A percentile compares a stretch with the other conserved stretches of the same genome.
Evolutionary conservation across 2,329 filamentous ascomycete genomes (phyloP).

Genomic region (Parascedosporium putredinis): DNA sequence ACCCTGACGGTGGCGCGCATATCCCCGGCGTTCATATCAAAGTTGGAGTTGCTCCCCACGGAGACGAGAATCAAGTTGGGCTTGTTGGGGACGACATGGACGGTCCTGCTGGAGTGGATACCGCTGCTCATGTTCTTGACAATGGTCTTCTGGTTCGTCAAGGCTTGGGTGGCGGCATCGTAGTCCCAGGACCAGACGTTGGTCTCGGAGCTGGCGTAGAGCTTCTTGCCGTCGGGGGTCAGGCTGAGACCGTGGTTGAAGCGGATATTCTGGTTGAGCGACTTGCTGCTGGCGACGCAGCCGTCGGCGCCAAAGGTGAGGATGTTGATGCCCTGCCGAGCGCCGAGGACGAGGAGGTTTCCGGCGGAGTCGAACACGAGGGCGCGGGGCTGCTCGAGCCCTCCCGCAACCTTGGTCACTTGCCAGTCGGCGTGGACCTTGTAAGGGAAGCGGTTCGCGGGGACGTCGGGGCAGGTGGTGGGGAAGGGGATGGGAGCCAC

Average conservation of each 20-base stretch:
- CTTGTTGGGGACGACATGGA: conserved; percentile 24
- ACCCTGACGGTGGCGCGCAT: conserved; percentile 30
- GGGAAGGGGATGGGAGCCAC: conserved; percentile 5
- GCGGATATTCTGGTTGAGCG: conserved; percentile 22
- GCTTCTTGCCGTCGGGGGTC: conserved; percentile 26
- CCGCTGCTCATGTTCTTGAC: conserved; percentile 27
- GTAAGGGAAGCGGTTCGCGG: conserved; percentile 3
- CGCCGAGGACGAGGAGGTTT: conserved; percentile 27
- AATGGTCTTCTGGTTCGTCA: conserved; percentile 29
- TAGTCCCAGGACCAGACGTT: conserved; percentile 48
- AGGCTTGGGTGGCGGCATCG: conserved; percentile 34
- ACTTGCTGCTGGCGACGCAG: conserved; percentile 26
- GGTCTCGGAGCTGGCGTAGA: conserved; percentile 27
- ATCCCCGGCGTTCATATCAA: conserved; percentile 24
- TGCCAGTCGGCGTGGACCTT: conserved; percentile 6
- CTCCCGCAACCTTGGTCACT: conserved; percentile 6
- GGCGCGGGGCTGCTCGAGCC: conserved; percentile 3
- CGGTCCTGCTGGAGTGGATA: conserved; percentile 27
- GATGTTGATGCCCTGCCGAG: conserved; percentile 24
- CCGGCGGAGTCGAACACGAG: conserved; percentile 25
- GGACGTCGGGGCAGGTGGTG: conserved; percentile 5
- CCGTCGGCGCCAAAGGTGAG: conserved; percentile 29
- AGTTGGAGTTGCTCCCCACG: conserved; percentile 27
- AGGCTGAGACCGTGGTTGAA: conserved; percentile 30
- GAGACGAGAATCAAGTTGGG: conserved; percentile 28